Conservation (phyloP, 2,329 filamentous ascomycete genomes). For the Aspergillus vadensis region DNA sequence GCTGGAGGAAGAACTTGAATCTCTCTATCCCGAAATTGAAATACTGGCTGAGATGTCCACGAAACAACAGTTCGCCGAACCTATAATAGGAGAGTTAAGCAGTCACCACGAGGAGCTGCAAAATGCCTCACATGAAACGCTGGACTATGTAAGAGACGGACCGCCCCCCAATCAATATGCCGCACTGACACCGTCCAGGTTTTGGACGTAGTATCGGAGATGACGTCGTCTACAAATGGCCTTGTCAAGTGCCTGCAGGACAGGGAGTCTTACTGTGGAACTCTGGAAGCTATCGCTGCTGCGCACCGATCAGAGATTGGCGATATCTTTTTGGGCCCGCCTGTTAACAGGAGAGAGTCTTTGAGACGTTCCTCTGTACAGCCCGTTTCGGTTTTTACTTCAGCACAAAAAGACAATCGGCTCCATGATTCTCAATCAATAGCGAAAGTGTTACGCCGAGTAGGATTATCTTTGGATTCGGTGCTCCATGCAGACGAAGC, state of each 20-base stretch:
- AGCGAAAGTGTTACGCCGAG: constrained; percentile 36
- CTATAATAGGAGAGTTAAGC: constrained; percentile 40
- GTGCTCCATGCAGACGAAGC: constrained; percentile 27
- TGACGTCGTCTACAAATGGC: constrained; percentile 36
- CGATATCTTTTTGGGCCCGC: constrained; percentile 22
- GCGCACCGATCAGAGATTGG: constrained; percentile 36
- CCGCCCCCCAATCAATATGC: too few species aligned
- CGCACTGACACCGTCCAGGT: constrained; percentile 29
- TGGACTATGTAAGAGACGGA: constrained; percentile 35
- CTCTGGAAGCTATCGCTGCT: constrained; percentile 34
- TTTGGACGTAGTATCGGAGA: constrained; percentile 35
- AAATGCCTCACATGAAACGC: constrained; percentile 33
- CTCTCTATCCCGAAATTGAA: constrained; percentile 44
- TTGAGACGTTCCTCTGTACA: constrained; percentile 31
- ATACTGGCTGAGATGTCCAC: constrained; percentile 46
- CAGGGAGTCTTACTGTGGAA: constrained; percentile 39
- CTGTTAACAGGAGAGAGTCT: constrained; percentile 30
- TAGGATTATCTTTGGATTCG: constrained; percentile 34
- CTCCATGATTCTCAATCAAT: constrained; percentile 29
- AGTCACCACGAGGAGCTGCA: constrained; percentile 34
- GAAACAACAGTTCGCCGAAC: constrained; percentile 45
- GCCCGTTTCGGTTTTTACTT: constrained; percentile 19
- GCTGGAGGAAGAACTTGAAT: constrained; percentile 41
- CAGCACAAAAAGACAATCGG: constrained; percentile 17
- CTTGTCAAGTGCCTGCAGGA: constrained; percentile 32